Conservation (phyloP, 345 rosid genomes). For the Pugionium cornutum region DNA sequence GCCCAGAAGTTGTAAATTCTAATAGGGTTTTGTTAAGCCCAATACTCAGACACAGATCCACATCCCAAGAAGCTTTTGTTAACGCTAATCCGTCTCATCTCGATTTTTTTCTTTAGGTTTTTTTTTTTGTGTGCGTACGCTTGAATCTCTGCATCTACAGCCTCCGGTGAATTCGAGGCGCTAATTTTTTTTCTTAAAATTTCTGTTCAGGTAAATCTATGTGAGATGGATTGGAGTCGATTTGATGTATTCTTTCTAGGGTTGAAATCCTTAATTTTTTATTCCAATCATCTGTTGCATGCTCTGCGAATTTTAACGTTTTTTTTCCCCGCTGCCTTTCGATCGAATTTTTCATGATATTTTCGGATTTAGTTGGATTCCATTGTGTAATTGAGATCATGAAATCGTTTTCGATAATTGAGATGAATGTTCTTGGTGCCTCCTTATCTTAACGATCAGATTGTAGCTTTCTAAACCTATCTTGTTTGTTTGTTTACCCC, state of each 20-base stretch:
- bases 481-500: conserved; percentile 13
- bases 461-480: not conserved
- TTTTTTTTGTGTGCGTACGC: not conserved
- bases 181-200: not conserved
- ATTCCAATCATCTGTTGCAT: conserved; percentile 19
- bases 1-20: too few relatives aligned
- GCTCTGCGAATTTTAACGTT: not conserved
- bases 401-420: not conserved
- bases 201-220: conserved; percentile 21
- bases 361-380: not conserved
- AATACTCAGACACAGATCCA: too few relatives aligned
- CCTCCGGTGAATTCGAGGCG: not conserved
- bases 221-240: not conserved
- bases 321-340: not conserved
- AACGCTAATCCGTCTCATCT: conserved; percentile 29
- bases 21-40: not conserved
- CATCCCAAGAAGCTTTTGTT: too few relatives aligned
- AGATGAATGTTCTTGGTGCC: not conserved
- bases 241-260: not conserved
- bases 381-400: conserved; percentile 11
- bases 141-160: conserved; percentile 26
- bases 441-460: too few relatives aligned
- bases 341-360: conserved; percentile 2
- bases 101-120: conserved; percentile 33
- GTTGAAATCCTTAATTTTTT: not conserved